Evolutionary conservation across 2,329 filamentous ascomycete species (phyloP), one percentile per base, ranked within the genome.

Genomic region (Westerdykella aurantiaca): DNA sequence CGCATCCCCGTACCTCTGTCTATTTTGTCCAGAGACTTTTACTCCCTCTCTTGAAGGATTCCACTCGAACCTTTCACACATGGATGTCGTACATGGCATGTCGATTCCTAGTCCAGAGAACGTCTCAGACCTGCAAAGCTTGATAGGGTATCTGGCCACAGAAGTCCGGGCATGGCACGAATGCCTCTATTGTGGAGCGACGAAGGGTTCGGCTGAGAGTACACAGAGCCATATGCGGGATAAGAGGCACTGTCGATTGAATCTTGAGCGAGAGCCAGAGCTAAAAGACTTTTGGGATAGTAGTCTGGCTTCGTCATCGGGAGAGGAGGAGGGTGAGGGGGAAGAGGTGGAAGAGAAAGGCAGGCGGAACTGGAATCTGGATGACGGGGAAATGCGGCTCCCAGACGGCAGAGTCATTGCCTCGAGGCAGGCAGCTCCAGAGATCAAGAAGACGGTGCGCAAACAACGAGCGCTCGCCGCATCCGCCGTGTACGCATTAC

Each of bases 161-260:
- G 47, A 55, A 6, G 44, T 67, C 11, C 43, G 41, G 13, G 44
- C 47, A 23, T 66, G 51, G 38, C 45, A 66, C 38, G 60, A 67
- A 52, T 68, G 64, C 42, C 53, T 68, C 17, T 67, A 67, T 48
- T 68, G 64, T 42, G 61, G 62, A 31, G 37, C 46, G 10, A 50
- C 46, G 29, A 63, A 60, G 42, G 41, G 38, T 23, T 56, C 58
- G 4, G 48, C 53, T 6, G 31, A 42, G 4, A 48, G 56, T 18
- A 49, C 64, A n/a, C 64, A 63, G 50, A 60, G 44, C 17, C 64
- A 68, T 43, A 68, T 68, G 64, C 43, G 55, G 22, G 64, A 67
- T 38, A 68, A 64, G 43, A 53, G 55, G 6, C 64, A 68, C 39
- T 67, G 64, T 45, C 49, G 56, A 37, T 45, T 67, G 31, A 63